Evolutionary conservation across 805 yeast species (phyloP), one percentile per base, ranked within the genome.

Genomic region (Metschnikowia sp.): DNA sequence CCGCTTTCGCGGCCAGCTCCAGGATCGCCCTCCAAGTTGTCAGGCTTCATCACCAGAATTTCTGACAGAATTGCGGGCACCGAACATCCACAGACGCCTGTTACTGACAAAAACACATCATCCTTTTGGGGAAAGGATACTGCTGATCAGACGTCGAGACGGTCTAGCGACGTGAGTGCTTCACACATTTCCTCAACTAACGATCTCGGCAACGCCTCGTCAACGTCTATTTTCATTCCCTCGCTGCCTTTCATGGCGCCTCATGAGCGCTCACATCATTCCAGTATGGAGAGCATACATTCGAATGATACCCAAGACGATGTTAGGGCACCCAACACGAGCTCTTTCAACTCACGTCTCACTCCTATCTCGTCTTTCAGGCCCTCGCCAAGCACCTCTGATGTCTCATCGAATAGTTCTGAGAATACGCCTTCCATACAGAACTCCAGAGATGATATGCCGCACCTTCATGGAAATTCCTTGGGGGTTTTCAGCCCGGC

Each of bases 401-500:
- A 42, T 11, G 13, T 13, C 8, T 10, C 40, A n/a, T 36, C 40
- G 11, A 22, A 22, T 22, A 22, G 22, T 22, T 31, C 11, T 8
- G 11, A 10, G 4, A 36, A 28, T 36, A 8, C 28, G 11, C 18
- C 38, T 5, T 8, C 38, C 11, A 28, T 11, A 10, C n/a, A 36
- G 19, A 8, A 15, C 10, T 36, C 12, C 28, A 22, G 8, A 10
- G 28, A 36, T 18, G 8, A 32, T 13, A 12, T 36, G 22, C n/a
- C 35, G 11, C 13, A 31, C 8, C 36, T 45, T 7, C 49, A 45
- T 51, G 77, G 77, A 0, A 66, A 64, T 1, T 60, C 75, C 1
- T 55, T 72, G 10, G 57, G 58, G 28, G 19, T 65, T 0, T 73
- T 73, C 45, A 32, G 65, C 3, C 68, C 76, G 3, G 42, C 57